Base-by-base conservation (phyloP, 768 basidiomycete genomes). In the Phylloporus sp. region DNA sequence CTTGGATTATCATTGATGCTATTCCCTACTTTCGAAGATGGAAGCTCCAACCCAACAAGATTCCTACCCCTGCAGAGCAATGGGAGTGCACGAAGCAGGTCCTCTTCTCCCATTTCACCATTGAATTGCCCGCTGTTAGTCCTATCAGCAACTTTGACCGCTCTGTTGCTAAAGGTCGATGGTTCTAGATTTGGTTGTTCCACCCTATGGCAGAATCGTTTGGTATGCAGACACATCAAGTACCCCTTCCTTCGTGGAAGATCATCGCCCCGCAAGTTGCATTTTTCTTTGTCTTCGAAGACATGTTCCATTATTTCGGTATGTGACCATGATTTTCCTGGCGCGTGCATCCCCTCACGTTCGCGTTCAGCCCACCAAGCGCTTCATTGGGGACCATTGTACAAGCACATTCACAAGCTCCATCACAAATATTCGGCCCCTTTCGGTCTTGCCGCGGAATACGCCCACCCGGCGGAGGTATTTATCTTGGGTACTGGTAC, bases 341-440 rank as follows among this genome's bases (percentile, higher is more conserved):
- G 5, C 43, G 23, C 41, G 22, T 24, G 7, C 11, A 11, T 24
- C 49, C 23, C 2, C 29, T 54, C 45, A 62, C 57, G 1, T n/a
- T 2, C 6, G 18, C 24, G 11, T 52, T 47, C 61, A 88, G 93
- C 92, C 23, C 94, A 98, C 72, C 86, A 91, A 61, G 85, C 86
- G 4, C 80, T 97, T 16, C 95, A 98, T 72, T 87, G 80, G 56
- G 86, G 89, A 46, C 66, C 78, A 1, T 76, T 95, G 46, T 95
- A 95, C 78, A 91, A 87, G 70, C 78, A 94, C 69, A 91, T 97
- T 58, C 94, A 97, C 80, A 95, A 97, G 72, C 78, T 98, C 31
- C 97, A 99, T 70, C 97, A 98, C 81, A 91, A 93, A 65, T 97
- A 92, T 72, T 88, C 88, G 9, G 95, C 95, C 16, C 97, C 97